Evolutionary conservation across 2,329 filamentous ascomycete genomes (phyloP).

Genomic region (Catunica adiposa): DNA sequence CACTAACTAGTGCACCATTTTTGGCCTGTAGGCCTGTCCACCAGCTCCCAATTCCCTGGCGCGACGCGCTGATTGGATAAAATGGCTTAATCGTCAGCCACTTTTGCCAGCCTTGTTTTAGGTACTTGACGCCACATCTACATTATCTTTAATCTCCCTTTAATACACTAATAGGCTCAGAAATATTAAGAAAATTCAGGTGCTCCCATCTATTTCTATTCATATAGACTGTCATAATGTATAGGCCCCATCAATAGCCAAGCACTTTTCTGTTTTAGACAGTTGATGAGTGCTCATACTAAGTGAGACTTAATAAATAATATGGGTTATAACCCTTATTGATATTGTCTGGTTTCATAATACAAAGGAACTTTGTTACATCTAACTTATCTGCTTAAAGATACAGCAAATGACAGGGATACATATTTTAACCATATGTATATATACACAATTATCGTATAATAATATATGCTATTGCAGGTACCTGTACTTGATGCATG

Average conservation of each 20-base stretch:
- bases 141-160: too few relatives aligned
- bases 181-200: too few relatives aligned
- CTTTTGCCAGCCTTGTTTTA: conserved; percentile 18
- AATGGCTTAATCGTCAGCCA: neutral
- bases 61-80: conserved; percentile 13
- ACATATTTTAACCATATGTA: neutral
- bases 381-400: neutral
- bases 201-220: too few relatives aligned
- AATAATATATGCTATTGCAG: neutral
- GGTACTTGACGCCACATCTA: neutral
- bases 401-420: neutral
- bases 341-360: too few relatives aligned
- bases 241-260: too few relatives aligned
- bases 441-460: too few relatives aligned
- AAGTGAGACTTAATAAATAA: neutral
- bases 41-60: neutral
- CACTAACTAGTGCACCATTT: neutral
- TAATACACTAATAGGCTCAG: too few relatives aligned
- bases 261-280: too few relatives aligned
- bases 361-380: too few relatives aligned
- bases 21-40: neutral
- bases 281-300: too few relatives aligned
- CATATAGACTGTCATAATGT: too few relatives aligned
- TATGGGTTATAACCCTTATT: too few relatives aligned
- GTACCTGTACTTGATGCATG: conserved; percentile 8